Percentiles rank a stretch among this genome's conserved stretches.
Evolutionary conservation across 192 early-diverging fungal genomes (phyloP).

Genomic region (Coemansia sp.): DNA sequence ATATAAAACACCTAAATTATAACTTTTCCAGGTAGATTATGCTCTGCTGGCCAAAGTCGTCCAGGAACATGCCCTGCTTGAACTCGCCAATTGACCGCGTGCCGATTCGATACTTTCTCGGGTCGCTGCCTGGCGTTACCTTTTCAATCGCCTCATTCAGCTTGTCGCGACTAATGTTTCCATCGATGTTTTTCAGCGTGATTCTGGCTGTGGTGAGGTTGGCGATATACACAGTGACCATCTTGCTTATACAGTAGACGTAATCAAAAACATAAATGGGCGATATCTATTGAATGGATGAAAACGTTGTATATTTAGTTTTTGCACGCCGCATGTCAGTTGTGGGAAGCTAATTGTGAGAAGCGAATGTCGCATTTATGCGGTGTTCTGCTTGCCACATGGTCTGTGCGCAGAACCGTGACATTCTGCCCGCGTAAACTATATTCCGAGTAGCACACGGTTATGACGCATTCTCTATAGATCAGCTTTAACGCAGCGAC

Average conservation of each 20-base stretch:
- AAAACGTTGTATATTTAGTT: not conserved
- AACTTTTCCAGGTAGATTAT: conserved; percentile 22
- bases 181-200: not conserved
- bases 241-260: not conserved
- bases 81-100: conserved; percentile 18
- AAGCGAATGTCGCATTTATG: not conserved
- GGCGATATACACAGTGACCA: conserved; percentile 4
- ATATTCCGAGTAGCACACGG: not conserved
- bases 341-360: not conserved
- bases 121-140: not conserved
- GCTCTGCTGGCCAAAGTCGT: conserved; percentile 13
- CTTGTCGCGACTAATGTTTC: not conserved
- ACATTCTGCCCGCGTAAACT: conserved; percentile 1
- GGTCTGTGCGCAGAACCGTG: not conserved
- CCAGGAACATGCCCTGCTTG: conserved; percentile 7
- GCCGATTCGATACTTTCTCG: conserved; percentile 12
- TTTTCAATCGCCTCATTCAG: not conserved
- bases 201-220: conserved; percentile 11
- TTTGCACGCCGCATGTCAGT: not conserved
- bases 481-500: too few relatives aligned
- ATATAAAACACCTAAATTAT: not conserved
- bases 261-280: not conserved
- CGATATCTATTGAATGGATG: not conserved
- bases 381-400: not conserved
- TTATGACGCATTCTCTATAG: not conserved